A percentile compares a stretch with the other conserved stretches of the same genome.
Evolutionary conservation across 2,329 filamentous ascomycete genomes (phyloP).

Genomic region (Hymenoscyphus infarciens): DNA sequence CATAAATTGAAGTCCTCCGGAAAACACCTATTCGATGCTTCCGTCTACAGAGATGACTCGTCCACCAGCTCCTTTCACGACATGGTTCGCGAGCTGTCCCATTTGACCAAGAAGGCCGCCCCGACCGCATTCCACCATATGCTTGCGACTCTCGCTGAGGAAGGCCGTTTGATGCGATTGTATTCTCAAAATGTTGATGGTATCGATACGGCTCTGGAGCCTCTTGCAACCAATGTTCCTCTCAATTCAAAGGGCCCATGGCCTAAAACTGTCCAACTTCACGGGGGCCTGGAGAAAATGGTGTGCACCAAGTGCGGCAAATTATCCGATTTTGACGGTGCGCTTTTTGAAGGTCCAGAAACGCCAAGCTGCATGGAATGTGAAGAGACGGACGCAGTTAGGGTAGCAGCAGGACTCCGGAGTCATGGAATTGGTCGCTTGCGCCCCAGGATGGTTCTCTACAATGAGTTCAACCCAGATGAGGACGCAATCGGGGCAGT

Average conservation of each 20-base stretch:
- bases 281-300: slow-evolving; percentile 94
- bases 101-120: slow-evolving; percentile 70
- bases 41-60: slow-evolving; percentile 88
- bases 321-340: slow-evolving; percentile 70
- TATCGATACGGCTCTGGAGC: slow-evolving; percentile 79
- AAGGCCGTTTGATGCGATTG: slow-evolving; percentile 81
- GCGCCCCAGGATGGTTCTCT: slow-evolving; percentile 89
- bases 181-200: slow-evolving; percentile 98
- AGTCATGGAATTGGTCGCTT: slow-evolving; percentile 90
- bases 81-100: slow-evolving; percentile 88
- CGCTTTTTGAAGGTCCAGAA: slow-evolving; percentile 78
- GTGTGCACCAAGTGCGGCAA: slow-evolving; percentile 89
- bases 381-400: slow-evolving; percentile 68
- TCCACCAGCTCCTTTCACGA: slow-evolving; percentile 90
- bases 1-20: slow-evolving; percentile 91
- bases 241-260: slow-evolving; percentile 82
- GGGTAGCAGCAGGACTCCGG: slow-evolving; percentile 77
- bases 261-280: slow-evolving; percentile 89
- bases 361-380: slow-evolving; percentile 78
- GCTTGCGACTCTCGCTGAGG: slow-evolving; percentile 81
- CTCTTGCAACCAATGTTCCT: slow-evolving; percentile 76
- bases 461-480: slow-evolving; percentile 96
- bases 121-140: slow-evolving; percentile 92
- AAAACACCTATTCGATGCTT: slow-evolving; percentile 94
- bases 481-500: slow-evolving; percentile 94